These are phyloP conservation scores for Nakazawaea populi DNA, from an alignment of 805 yeast genomes.

Conservation along the genomic window DNA sequence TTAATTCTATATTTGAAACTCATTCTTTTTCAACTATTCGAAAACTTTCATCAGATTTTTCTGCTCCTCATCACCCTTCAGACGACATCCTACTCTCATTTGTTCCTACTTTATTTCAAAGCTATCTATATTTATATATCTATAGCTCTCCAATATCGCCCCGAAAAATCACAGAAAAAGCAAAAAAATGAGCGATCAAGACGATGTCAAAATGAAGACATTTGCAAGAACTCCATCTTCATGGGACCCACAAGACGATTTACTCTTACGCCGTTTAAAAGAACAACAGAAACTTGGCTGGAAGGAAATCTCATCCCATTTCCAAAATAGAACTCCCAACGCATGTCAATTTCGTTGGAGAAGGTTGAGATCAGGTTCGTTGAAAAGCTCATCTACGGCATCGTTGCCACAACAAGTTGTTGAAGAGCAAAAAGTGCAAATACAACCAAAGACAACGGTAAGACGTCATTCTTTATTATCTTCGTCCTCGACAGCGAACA, in stretches of 20 bases:
- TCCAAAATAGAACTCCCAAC: conserved; percentile 76
- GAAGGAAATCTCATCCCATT: conserved; percentile 80
- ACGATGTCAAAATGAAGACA: conserved; percentile 3
- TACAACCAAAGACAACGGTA: conserved; percentile 6
- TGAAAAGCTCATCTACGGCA: conserved; percentile 20
- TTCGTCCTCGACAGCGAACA: conserved; percentile 5
- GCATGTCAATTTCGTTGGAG: conserved; percentile 92
- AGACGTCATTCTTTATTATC: conserved; percentile 10
- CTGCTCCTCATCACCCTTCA: no score
- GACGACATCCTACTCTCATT: no score
- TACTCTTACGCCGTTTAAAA: conserved; percentile 64
- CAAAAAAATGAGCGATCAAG: neutral
- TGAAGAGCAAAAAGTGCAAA: neutral
- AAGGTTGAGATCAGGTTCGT: conserved; percentile 44
- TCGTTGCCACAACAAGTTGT: conserved; percentile 4
- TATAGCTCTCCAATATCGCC: no score
- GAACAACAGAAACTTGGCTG: conserved; percentile 82
- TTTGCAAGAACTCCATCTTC: conserved; percentile 24
- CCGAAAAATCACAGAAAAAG: no score
- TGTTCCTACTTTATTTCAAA: neutral
- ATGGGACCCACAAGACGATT: conserved; percentile 79
- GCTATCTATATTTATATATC: neutral
- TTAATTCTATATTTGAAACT: no score
- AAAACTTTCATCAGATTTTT: no score
- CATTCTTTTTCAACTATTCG: no score